Evolutionary conservation across 495 filamentous ascomycete species (phyloP).

Genomic region (Penicillium macrosclerotiorum): DNA sequence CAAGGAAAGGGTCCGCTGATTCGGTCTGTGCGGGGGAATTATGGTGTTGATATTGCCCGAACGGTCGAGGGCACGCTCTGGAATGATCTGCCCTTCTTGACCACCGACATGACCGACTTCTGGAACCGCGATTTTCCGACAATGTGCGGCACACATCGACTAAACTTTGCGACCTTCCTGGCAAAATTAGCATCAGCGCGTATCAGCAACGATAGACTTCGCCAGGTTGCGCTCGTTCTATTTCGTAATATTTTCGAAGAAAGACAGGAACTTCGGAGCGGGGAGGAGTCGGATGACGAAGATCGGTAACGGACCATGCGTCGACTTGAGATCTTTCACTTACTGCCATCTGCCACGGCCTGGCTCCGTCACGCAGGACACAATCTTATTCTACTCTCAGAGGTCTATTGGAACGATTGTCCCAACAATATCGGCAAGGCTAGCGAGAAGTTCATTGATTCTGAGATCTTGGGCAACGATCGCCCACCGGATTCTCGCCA

Average conservation of each 20-base stretch:
- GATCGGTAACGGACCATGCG: conserved; percentile 5
- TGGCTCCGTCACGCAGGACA: conserved; percentile 10
- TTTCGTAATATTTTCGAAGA: conserved; percentile 16
- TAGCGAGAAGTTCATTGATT: conserved; percentile 12
- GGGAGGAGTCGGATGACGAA: conserved; percentile 15
- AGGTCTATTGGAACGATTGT: conserved; percentile 20
- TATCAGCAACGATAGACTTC: conserved; percentile 14
- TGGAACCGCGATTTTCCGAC: conserved; percentile 8
- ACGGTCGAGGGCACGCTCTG: conserved; percentile 18
- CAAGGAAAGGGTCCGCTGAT: conserved; percentile 19
- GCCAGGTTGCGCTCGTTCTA: conserved; percentile 18
- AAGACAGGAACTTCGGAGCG: conserved; percentile 7
- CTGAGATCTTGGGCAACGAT: no score
- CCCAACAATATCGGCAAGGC: conserved; percentile 10
- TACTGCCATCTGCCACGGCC: conserved; percentile 17
- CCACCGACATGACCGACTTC: conserved; percentile 15
- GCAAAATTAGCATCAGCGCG: conserved; percentile 19
- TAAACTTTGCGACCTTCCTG: conserved; percentile 21
- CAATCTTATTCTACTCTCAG: conserved; percentile 15
- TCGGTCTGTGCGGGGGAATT: conserved; percentile 5
- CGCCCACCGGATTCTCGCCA: no score
- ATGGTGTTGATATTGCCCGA: conserved; percentile 18
- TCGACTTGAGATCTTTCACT: conserved; percentile 14
- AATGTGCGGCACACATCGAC: conserved; percentile 18
- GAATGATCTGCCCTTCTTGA: conserved; percentile 24